Percentiles rank a stretch among this genome's conserved stretches.
These are phyloP conservation scores for Aulographum hederae DNA, from an alignment of 2,329 filamentous ascomycete genomes.

Conservation along the genomic window DNA sequence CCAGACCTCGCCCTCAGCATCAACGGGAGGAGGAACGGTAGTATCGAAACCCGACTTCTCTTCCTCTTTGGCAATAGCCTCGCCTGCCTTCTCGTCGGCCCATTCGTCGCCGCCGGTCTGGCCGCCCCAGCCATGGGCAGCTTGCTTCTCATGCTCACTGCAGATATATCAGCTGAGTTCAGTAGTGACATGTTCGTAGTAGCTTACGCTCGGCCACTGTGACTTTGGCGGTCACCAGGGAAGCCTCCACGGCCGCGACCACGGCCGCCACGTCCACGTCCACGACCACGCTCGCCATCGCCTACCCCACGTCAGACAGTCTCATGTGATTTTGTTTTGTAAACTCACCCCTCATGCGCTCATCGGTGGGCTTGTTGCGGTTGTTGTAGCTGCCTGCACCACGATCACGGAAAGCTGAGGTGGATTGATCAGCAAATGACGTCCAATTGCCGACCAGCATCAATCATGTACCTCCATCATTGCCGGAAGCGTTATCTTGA, in stretches of 20 bases:
- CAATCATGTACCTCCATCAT: conserved; percentile 59
- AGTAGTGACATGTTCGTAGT: neutral
- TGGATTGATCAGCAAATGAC: neutral
- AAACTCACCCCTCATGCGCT: no score
- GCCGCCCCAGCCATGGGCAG: conserved; percentile 77
- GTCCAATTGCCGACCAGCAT: neutral
- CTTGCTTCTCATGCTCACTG: conserved; percentile 72
- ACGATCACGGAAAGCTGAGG: conserved; percentile 72
- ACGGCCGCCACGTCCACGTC: conserved; percentile 26
- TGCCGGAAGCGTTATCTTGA: conserved; percentile 48
- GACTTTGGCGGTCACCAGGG: conserved; percentile 43
- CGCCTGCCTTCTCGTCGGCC: conserved; percentile 81
- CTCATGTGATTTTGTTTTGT: no score
- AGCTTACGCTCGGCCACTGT: conserved; percentile 39
- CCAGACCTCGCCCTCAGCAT: conserved; percentile 25
- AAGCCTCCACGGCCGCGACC: conserved; percentile 35
- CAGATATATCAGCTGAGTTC: conserved; percentile 1
- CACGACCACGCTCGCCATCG: conserved; percentile 15
- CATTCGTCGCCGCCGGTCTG: conserved; percentile 66
- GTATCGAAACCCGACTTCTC: conserved; percentile 39
- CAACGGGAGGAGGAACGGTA: conserved; percentile 20
- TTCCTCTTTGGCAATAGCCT: conserved; percentile 73
- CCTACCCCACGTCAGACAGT: no score
- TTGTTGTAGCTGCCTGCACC: conserved; percentile 67
- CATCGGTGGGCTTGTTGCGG: conserved; percentile 61